These are phyloP conservation scores for Fusarium secorum DNA, from an alignment of 2,329 filamentous ascomycete species.

Conservation along the genomic window DNA sequence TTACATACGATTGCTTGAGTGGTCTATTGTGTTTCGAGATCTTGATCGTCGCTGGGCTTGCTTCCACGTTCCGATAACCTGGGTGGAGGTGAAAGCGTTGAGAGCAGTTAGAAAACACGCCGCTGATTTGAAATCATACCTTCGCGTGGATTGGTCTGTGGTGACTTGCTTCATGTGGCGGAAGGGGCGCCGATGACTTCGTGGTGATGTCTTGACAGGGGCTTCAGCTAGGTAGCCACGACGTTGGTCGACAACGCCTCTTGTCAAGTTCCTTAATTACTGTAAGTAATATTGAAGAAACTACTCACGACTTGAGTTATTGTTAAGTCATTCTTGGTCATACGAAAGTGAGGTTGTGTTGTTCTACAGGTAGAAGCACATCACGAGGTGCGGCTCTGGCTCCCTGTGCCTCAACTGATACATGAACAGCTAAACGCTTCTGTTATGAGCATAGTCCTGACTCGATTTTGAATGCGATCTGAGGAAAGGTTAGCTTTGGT, in stretches of 20 bases:
- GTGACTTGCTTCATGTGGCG: not conserved
- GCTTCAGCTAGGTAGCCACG: not conserved
- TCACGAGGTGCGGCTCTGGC: not conserved
- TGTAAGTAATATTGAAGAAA: not conserved
- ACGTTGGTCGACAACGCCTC: not conserved
- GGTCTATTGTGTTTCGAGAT: not conserved
- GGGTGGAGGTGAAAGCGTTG: not conserved
- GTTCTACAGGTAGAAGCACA: not conserved
- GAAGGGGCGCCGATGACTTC: not conserved
- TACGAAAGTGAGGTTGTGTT: not conserved
- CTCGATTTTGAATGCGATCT: rapidly evolving
- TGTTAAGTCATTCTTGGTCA: not conserved
- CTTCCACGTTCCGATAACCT: not conserved
- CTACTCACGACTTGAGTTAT: not conserved
- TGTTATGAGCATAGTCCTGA: not conserved
- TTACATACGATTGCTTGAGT: not conserved
- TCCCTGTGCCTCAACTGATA: not conserved
- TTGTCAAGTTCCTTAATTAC: not conserved
- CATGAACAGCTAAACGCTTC: not conserved
- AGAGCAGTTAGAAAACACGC: not conserved
- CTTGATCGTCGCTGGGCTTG: not conserved
- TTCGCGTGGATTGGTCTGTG: rapidly evolving
- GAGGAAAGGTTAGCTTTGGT: rapidly evolving
- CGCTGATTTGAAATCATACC: not conserved
- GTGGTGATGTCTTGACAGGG: not conserved